These are phyloP conservation scores for Raffaelea albimanens DNA, from an alignment of 2,329 filamentous ascomycete species.

Conservation along the genomic window DNA sequence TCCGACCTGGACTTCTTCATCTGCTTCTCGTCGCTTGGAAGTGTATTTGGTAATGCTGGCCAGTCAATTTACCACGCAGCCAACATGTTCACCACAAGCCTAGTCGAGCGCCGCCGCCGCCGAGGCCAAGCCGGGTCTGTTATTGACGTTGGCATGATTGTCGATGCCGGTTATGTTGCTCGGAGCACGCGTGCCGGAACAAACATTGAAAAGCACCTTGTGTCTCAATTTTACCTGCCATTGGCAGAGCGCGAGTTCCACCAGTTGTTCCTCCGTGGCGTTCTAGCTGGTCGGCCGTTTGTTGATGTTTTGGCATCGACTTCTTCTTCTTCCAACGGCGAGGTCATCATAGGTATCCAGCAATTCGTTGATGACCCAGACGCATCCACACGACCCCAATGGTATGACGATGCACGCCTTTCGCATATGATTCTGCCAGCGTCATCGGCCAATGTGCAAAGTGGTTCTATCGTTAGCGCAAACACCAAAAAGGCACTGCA, in stretches of 20 bases:
- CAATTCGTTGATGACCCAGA: no score
- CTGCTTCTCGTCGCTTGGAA: conserved; percentile 19
- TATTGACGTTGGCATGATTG: conserved; percentile 22
- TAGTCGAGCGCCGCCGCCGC: conserved; percentile 21
- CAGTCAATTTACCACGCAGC: conserved; percentile 33
- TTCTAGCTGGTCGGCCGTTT: no score
- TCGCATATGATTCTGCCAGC: no score
- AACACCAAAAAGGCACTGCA: no score
- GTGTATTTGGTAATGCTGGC: conserved; percentile 14
- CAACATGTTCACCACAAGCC: conserved; percentile 25
- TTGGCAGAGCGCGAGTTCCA: background rate
- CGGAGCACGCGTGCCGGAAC: background rate
- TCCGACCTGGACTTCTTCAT: conserved; percentile 26
- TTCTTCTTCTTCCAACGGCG: no score
- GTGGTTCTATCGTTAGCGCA: no score
- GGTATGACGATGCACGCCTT: no score
- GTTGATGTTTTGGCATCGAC: no score
- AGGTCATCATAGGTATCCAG: no score
- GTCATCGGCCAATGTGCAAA: no score
- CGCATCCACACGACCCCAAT: no score
- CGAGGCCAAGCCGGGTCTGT: conserved; percentile 23
- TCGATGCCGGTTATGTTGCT: conserved; percentile 23
- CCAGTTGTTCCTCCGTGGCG: background rate
- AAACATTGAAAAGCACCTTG: background rate
- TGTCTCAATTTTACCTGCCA: background rate